phyloP scores from a whole-genome alignment of 139 green algal genomes.

The Diplosphaera chodatii region DNA sequence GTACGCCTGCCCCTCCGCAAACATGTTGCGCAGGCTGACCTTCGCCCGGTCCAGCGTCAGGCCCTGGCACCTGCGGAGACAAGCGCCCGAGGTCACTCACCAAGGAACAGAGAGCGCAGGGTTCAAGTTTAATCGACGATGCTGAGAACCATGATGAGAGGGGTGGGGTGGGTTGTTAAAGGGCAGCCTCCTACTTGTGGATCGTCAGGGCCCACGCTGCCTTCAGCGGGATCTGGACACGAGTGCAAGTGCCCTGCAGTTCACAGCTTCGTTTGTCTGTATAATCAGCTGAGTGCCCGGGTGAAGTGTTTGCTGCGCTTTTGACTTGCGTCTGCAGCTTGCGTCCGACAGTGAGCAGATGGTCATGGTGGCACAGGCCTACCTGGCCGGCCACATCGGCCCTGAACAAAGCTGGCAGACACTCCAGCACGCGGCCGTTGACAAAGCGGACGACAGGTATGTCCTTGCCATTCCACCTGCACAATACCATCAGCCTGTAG shows the following conservation, averaged over 20 bases:
- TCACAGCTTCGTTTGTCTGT: too few species aligned
- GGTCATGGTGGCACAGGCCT: too few species aligned
- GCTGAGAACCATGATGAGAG: too few species aligned
- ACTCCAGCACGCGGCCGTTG: conserved; percentile 36
- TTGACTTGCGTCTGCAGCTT: too few species aligned
- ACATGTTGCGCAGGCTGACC: conserved; percentile 29
- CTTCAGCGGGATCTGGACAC: conserved; percentile 61
- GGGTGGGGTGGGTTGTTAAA: too few species aligned
- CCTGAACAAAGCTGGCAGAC: conserved; percentile 39
- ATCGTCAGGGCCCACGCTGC: conserved; percentile 73
- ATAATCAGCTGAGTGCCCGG: too few species aligned
- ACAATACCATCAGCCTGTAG: too few species aligned
- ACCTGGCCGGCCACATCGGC: conserved; percentile 24
- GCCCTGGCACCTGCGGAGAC: conserved; percentile 36
- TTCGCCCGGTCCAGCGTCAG: conserved; percentile 62
- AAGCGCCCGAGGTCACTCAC: too few species aligned
- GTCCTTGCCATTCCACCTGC: conserved; percentile 26
- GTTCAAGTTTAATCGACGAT: too few species aligned
- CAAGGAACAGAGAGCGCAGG: too few species aligned
- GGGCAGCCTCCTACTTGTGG: conserved; percentile 27
- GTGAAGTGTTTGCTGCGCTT: too few species aligned
- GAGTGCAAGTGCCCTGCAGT: conserved; percentile 28
- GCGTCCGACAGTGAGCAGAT: too few species aligned
- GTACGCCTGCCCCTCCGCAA: conserved; percentile 72
- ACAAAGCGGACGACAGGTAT: conserved; percentile 50